Percentiles rank a stretch among this genome's conserved stretches.
Conservation (phyloP, 352 stramenopile species). For the Pythium biforme region DNA sequence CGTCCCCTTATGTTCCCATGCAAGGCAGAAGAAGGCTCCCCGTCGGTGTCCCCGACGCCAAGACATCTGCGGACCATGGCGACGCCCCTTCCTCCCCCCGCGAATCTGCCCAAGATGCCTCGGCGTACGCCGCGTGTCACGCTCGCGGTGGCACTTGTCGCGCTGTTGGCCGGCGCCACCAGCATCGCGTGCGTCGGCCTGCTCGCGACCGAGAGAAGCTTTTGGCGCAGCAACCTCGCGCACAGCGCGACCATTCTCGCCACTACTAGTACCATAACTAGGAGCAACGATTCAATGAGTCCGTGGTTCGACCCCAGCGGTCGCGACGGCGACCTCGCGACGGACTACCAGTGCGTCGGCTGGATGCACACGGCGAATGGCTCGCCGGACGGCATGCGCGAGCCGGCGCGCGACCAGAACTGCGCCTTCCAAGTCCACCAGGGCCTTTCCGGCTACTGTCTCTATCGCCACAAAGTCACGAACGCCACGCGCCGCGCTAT, state of each 20-base stretch:
- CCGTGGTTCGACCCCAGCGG: neutral
- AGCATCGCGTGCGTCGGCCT: neutral
- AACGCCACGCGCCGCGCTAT: slow-evolving; percentile 26
- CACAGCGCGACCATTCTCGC: neutral
- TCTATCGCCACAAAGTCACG: slow-evolving; percentile 10
- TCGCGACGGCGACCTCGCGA: slow-evolving; percentile 5
- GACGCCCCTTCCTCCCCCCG: too few relatives aligned
- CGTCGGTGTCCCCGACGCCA: too few relatives aligned
- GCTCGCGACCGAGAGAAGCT: neutral
- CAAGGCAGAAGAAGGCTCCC: too few relatives aligned
- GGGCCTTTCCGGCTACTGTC: slow-evolving; percentile 22
- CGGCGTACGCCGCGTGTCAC: too few relatives aligned
- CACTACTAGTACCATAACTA: too few relatives aligned
- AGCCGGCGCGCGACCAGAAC: slow-evolving; percentile 31
- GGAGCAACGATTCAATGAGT: too few relatives aligned
- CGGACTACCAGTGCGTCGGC: slow-evolving; percentile 41
- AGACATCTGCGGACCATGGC: too few relatives aligned
- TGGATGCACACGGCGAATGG: slow-evolving; percentile 50
- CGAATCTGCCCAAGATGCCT: neutral
- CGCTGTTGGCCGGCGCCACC: neutral
- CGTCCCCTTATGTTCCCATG: too few relatives aligned
- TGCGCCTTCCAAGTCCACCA: slow-evolving; percentile 36
- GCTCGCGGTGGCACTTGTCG: neutral
- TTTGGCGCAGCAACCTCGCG: neutral
- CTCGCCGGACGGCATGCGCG: slow-evolving; percentile 33